Evolutionary conservation across 2,329 filamentous ascomycete genomes (phyloP), one percentile per base, ranked within the genome.

Genomic region (Pseudocercospora macadamiae): DNA sequence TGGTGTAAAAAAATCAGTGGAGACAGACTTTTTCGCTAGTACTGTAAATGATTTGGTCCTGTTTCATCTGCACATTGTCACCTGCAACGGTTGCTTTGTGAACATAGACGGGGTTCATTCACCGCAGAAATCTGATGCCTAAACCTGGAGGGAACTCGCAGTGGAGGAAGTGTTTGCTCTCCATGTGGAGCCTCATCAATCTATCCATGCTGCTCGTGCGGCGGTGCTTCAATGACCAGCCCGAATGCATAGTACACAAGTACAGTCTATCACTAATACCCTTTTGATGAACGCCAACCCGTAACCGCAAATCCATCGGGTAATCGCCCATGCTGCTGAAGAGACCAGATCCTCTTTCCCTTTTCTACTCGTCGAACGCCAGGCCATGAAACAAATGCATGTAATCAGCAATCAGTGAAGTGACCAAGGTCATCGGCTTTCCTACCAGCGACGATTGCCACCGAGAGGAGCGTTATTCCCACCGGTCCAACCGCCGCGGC

Each of bases 381-480:
- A 60, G 59, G 58, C 63, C 63, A 53, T 53, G 37, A 62, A 62
- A 34, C 51, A 53, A 44, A 59, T 56, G 55, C 55, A 65, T 59
- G 56, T 51, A 55, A 49, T 57, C 49, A 51, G 53, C 54, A 39
- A n/a, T n/a, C 57, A 51, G 48, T 28, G 32, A 36, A 21, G 48
- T 37, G 18, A 26, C 34, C 18, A 26, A n/a, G n/a, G n/a, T n/a
- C n/a, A n/a, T n/a, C n/a, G 21, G 19, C 32, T 32, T 48, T 42
- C 56, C 55, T 68, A 86, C 84, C 84, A 86, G 72, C 83, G 81
- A 57, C 66, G 79, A 75, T 75, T 74, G 67, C 83, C 75, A 66
- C 83, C 83, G 65, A 86, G 75, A 55, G 83, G 83, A 65, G 83
- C 83, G 68, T 78, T 74, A 73, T 86, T 86, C 70, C 82, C 82